Base-by-base conservation (phyloP, 73 alveolate species). In the Chromera velia region DNA sequence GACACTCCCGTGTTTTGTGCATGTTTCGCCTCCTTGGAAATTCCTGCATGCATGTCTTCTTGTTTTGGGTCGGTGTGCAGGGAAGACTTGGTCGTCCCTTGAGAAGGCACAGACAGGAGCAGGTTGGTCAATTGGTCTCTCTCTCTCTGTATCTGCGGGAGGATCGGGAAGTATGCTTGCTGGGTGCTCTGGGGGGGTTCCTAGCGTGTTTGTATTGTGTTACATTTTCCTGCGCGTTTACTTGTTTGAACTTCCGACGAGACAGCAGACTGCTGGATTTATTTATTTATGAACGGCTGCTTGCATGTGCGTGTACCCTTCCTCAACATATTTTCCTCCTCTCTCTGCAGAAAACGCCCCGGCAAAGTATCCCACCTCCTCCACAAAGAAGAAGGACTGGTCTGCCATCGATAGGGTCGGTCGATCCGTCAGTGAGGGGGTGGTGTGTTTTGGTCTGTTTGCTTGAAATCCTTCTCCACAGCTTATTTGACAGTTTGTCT, bases 311-410 rank as follows among this genome's bases (percentile, higher is more conserved):
- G n/a, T n/a, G n/a, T n/a, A n/a, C n/a, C n/a, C n/a, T n/a, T n/a
- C n/a, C n/a, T n/a, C n/a, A n/a, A n/a, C n/a, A n/a, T n/a, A n/a
- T n/a, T n/a, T n/a, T n/a, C n/a, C n/a, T n/a, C n/a, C n/a, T n/a
- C n/a, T n/a, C n/a, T n/a, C 74, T 27, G 75, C 70, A 0, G 82
- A 87, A 29, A 89, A 86, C 70, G 97, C 98, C 32, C 73, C 82
- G 79, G n/a, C n/a, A n/a, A n/a, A 40, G 55, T 96, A 96, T 83
- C 99, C 99, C 9, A 81, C 97, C 10, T 88, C 96, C 1, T 89
- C 96, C 32, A 80, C 86, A 62, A 87, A 87, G 70, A 87, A 88
- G 82, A 85, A 82, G 82, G 93, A 96, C 81, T 96, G 98, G 98
- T 84, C 82, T 73, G 86, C 91, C 77, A 87, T 96, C 33, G 98